These are phyloP conservation scores for Heliamphora pulchella DNA, from an alignment of 179 eudicot species.

Conservation along the genomic window DNA sequence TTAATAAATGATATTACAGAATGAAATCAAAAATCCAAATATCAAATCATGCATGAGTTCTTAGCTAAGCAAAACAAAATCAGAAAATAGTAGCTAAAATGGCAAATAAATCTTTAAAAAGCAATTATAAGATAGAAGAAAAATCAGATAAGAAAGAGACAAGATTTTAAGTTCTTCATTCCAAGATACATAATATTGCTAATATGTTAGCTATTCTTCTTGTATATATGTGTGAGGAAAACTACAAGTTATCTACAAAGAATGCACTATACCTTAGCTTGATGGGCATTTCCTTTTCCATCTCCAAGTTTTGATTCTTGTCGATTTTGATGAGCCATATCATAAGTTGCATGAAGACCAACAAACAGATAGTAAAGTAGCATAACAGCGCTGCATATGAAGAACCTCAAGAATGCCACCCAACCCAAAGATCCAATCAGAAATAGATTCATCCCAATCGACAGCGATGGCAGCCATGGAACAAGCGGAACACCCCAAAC, in stretches of 20 bases:
- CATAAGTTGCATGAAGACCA: constrained; percentile 90
- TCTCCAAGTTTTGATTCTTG: constrained; percentile 18
- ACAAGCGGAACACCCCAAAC: constrained; percentile 93
- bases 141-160: not conserved
- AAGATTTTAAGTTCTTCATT: not conserved
- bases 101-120: not conserved
- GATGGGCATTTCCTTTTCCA: constrained; percentile 16
- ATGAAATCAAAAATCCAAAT: not conserved
- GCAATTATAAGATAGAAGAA: not conserved
- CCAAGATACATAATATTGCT: not conserved
- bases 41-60: not conserved
- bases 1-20: not conserved
- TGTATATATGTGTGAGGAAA: not conserved
- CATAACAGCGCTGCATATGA: constrained; percentile 76
- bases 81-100: not conserved
- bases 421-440: constrained; percentile 81
- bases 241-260: not conserved
- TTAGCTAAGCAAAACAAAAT: not conserved
- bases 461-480: constrained; percentile 79
- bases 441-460: constrained; percentile 65
- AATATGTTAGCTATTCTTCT: not conserved
- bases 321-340: constrained; percentile 48
- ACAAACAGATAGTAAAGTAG: constrained; percentile 70
- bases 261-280: not conserved
- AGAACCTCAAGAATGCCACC: constrained; percentile 62